Evolutionary conservation across 805 yeast genomes (phyloP).

Genomic region (Yarrowia sp.): DNA sequence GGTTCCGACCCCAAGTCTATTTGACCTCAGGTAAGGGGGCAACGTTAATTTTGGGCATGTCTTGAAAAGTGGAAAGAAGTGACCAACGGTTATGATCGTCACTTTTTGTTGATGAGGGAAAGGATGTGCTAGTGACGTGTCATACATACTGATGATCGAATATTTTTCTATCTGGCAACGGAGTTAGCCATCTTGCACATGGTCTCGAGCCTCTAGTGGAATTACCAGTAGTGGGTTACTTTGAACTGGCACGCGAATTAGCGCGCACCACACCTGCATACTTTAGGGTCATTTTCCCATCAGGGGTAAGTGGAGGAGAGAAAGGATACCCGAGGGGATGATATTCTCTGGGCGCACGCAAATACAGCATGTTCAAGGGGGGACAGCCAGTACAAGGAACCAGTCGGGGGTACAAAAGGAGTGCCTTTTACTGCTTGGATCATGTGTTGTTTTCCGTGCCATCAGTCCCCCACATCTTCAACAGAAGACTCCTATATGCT

Average conservation of each 20-base stretch:
- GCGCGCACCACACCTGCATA: slow-evolving; percentile 12
- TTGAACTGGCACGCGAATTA: neutral
- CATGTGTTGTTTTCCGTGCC: neutral
- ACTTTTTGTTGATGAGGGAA: neutral
- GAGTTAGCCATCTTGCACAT: neutral
- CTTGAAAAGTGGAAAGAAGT: neutral
- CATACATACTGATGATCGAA: too few relatives aligned
- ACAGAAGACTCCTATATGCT: neutral
- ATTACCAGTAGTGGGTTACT: neutral
- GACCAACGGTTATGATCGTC: neutral
- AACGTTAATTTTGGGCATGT: neutral
- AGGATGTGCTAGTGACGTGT: neutral
- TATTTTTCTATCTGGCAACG: neutral
- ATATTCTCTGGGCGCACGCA: neutral
- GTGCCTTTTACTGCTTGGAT: neutral
- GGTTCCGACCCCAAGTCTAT: slow-evolving; percentile 8
- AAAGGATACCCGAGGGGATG: neutral
- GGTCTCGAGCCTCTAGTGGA: neutral
- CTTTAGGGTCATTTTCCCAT: neutral
- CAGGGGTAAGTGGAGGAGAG: slow-evolving; percentile 2
- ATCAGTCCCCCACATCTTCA: neutral
- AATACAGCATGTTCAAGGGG: neutral
- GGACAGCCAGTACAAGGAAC: neutral
- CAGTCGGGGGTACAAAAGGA: neutral
- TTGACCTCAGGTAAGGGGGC: neutral